Base-by-base conservation (phyloP, 2,329 filamentous ascomycete species). In the Colletotrichum liaoningense region DNA sequence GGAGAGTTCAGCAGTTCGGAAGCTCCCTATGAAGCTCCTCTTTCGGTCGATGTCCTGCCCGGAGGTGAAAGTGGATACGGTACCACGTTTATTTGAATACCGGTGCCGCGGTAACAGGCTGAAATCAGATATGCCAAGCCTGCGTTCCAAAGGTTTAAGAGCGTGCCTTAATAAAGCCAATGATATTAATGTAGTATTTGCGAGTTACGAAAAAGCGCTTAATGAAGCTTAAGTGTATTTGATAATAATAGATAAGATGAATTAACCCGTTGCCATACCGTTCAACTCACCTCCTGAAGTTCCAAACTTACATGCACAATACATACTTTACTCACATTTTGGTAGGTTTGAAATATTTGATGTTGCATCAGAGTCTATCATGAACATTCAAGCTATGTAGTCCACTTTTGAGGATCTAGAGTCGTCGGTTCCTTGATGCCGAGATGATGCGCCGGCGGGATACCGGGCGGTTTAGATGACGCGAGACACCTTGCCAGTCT, bases 1-100 rank as follows among this genome's bases (percentile, higher is more conserved):
- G 79, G 80, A 0, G 74, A 73, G 6, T 79, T 80, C 42, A 70
- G 63, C 42, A 19, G 24, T 5, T 73, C 71, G 5, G 71, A 62
- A 0, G 60, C 67, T 35, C n/a, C 60, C 28, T 73, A 62, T 14
- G 71, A 73, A 57, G 67, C 67, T 11, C 71, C 71, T 11, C 12
- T 62, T 4, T 19, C 68, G 26, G 67, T 73, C 14, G 62, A 73
- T 22, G 71, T 73, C 7, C 8, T 57, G 35, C 3, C 26, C 0
- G 71, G 71, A 6, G 71, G 62, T 8, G 56, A 54, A 1, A 70
- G 67, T 2, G 71, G 71, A 9, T 73, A 71, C 9, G 71, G 71
- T 5, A 35, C 30, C 5, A 33, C 35, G 24, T 33, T 54, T 19
- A 49, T 64, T 30, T 64, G 54, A n/a, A 5, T n/a, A 11, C 42